Evolutionary conservation across 1,284 basidiomycete genomes (phyloP).

Genomic region (Kwoniella shivajii): DNA sequence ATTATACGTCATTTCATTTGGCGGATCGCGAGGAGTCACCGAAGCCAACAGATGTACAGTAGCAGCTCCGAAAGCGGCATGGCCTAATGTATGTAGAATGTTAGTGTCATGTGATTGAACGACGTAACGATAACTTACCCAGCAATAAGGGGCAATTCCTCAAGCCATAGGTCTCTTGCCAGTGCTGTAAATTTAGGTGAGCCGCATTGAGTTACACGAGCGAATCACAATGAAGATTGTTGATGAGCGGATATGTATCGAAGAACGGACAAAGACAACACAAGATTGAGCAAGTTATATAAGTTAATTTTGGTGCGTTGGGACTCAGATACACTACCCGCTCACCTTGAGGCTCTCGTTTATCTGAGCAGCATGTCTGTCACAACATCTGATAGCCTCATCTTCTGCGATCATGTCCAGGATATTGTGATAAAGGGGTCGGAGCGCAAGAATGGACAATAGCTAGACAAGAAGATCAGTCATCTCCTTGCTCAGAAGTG

Average conservation of each 20-base stretch:
- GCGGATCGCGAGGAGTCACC: not conserved
- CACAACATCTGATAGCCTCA: not conserved
- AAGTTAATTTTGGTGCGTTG: too few species aligned
- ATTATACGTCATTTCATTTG: not conserved
- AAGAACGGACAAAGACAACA: too few species aligned
- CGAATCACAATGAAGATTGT: too few species aligned
- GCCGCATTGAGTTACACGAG: too few species aligned
- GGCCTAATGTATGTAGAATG: not conserved
- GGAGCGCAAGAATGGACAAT: not conserved
- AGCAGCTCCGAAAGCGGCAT: not conserved
- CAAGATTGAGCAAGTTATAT: too few species aligned
- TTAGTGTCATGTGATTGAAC: too few species aligned
- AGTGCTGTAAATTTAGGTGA: not conserved
- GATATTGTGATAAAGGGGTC: not conserved
- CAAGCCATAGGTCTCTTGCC: not conserved
- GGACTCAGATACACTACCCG: too few species aligned
- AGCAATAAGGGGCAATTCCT: not conserved
- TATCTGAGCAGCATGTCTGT: not conserved
- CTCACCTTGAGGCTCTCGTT: not conserved
- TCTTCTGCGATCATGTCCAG: not conserved
- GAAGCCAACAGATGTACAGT: not conserved
- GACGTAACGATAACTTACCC: not conserved
- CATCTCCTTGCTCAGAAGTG: not conserved
- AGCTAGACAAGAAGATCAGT: not conserved
- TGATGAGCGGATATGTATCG: too few species aligned